Evolutionary conservation across 108 stramenopile genomes (phyloP), one percentile per base, ranked within the genome.

Genomic region (Hondaea fermentalgiana): DNA sequence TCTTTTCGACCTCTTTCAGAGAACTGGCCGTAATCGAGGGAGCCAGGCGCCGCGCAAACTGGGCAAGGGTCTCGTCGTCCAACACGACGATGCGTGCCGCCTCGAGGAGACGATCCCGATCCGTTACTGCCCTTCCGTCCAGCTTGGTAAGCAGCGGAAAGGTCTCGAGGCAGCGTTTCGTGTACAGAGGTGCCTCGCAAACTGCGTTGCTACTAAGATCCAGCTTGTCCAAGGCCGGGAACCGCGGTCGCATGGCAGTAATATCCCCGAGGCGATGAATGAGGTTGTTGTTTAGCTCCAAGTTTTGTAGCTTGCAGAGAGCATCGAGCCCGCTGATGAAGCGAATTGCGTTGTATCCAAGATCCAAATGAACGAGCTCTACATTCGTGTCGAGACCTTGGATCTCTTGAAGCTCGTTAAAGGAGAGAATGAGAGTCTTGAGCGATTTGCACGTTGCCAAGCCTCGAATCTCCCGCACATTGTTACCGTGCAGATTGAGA

Each of bases 211-310:
- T 89, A 4, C 72, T 21, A 8, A 89, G 72, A 45, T 89, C 72
- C 5, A 89, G 45, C 5, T 16, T 6, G 19, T 28, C 14, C 4
- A 89, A 25, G 4, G 35, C 19, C 21, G 69, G 17, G 44, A 43
- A 5, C 10, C 35, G n/a, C 1, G 5, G 49, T 8, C 43, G 23
- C 49, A 72, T 10, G 5, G 5, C n/a, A 5, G 8, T 2, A 28
- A 89, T 57, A 45, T 89, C 88, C 51, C 28, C 88, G 4, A 89
- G 53, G 5, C 72, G 53, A 44, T 72, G 47, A 21, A 89, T 43
- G 23, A 89, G 51, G 42, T 89, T 89, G 88, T 89, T 89, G 88
- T 89, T 89, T 3, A 89, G 88, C 71, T 89, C 72, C 6, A 89
- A 17, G 1, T 17, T 72, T 0, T 72, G 29, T 12, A 89, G 72